phyloP scores from a whole-genome alignment of 768 basidiomycete genomes.

The Boletus edulis region DNA sequence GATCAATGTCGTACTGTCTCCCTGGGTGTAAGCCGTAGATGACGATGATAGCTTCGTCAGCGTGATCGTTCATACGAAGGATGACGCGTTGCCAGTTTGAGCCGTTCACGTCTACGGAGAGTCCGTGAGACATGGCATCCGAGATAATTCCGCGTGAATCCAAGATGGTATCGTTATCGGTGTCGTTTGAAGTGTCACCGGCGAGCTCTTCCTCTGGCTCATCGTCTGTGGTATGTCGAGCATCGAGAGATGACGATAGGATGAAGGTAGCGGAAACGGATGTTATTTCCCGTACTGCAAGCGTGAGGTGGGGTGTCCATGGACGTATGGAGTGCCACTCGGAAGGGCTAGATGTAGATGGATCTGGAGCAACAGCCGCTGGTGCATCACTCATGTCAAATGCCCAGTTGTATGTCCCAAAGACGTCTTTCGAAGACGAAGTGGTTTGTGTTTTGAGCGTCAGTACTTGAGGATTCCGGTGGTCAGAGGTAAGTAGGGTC shows the following conservation, averaged over 20 bases:
- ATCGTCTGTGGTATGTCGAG: conserved; percentile 12
- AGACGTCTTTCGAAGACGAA: neutral
- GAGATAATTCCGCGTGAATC: conserved; percentile 49
- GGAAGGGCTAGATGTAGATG: conserved; percentile 19
- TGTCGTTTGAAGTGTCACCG: conserved; percentile 35
- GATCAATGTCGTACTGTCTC: conserved; percentile 86
- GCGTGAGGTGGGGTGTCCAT: conserved; percentile 68
- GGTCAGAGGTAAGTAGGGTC: neutral
- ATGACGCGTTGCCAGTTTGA: conserved; percentile 77
- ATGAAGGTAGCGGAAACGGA: conserved; percentile 80
- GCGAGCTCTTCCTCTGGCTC: conserved; percentile 30
- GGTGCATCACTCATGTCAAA: conserved; percentile 19
- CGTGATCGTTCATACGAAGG: conserved; percentile 74
- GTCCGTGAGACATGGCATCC: conserved; percentile 67
- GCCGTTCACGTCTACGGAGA: conserved; percentile 79
- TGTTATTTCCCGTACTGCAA: conserved; percentile 76
- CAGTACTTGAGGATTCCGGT: neutral
- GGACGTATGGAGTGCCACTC: conserved; percentile 76
- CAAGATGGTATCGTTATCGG: conserved; percentile 31
- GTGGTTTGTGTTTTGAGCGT: neutral
- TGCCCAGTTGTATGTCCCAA: neutral
- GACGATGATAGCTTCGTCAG: conserved; percentile 88
- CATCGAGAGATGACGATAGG: conserved; percentile 52
- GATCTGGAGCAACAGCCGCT: conserved; percentile 1
- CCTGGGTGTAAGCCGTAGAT: conserved; percentile 88